Base-by-base conservation (phyloP, 345 rosid genomes). In the Pugionium dolabratum region DNA sequence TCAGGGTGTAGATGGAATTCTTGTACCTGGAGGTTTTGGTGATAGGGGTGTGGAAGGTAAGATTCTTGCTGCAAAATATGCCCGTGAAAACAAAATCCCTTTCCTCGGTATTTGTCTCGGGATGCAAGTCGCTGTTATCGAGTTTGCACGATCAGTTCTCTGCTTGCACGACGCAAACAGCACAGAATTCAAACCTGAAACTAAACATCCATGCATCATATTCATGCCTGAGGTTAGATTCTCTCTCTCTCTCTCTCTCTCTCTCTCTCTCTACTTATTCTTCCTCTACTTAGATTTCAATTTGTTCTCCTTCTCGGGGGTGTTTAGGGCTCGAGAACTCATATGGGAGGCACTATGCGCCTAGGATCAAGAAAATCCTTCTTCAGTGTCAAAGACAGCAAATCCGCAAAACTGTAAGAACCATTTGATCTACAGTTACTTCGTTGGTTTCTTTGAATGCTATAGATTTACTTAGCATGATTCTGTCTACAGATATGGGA, bases 21-120 rank as follows among this genome's bases (percentile, higher is more conserved):
- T 94, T 54, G 97, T 94, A 50, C 99, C 99, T 33, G 99, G 99
- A 76, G 99, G 99, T 51, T 94, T 94, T 83, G 99, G 99, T 33
- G 88, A 86, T 63, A 80, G 99, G 59, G 99, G 99, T 54, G 97
- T 94, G 71, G 80, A 84, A 77, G 97, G 99, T 42, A 94, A 94
- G 78, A 90, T 90, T 83, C 73, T 80, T 66, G 95, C 97, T 43
- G 90, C 97, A 9, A 90, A 85, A 47, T 84, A 83, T 77, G 96
- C 96, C 1, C 91, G 99, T 52, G 95, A 94, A 78, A 86, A 85
- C 73, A 74, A 71, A 67, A 62, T 85, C 55, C 97, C 99, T 34
- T 94, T 62, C 75, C 87, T 94, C 27, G 99, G 99, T 69, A 88
- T 94, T 42, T 94, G 99, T 68, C 82, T 94, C 7, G 99, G 99